A percentile compares a stretch with the other conserved stretches of the same genome.
These are phyloP conservation scores for Yamadazyma sp. DNA, from an alignment of 805 yeast species.

Conservation along the genomic window DNA sequence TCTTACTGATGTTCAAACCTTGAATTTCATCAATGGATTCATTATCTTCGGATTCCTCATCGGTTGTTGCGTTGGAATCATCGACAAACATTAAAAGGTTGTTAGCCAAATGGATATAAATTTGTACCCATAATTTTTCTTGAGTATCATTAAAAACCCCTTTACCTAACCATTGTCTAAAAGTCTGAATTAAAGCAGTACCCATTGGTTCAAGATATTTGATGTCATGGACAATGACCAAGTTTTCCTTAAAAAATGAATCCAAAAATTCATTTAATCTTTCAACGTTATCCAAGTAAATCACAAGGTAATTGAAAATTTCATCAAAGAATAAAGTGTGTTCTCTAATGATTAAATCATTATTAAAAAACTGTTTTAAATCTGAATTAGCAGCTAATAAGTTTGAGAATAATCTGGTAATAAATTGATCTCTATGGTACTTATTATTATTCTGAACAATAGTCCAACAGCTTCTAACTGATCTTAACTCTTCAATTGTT, in stretches of 20 bases:
- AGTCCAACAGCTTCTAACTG: conserved; percentile 33
- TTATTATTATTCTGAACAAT: conserved; percentile 25
- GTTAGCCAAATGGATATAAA: conserved; percentile 40
- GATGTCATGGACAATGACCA: conserved; percentile 20
- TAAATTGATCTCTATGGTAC: conserved; percentile 29
- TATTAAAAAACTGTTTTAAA: conserved; percentile 20
- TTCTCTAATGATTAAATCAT: conserved; percentile 19
- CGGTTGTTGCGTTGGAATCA: conserved; percentile 14
- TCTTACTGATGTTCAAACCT: conserved; percentile 24
- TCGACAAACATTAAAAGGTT: conserved; percentile 26
- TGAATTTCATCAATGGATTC: conserved; percentile 20
- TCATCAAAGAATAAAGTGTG: conserved; percentile 37
- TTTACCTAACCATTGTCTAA: conserved; percentile 32
- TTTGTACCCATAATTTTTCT: conserved; percentile 39
- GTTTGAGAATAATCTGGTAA: conserved; percentile 29
- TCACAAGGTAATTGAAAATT: conserved; percentile 28
- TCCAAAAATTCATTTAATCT: conserved; percentile 31
- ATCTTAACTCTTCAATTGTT: conserved; percentile 9
- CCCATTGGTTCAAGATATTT: conserved; percentile 43
- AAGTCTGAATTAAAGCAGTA: conserved; percentile 33
- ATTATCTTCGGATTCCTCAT: conserved; percentile 8
- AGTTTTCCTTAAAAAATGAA: conserved; percentile 31
- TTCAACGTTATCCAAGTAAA: conserved; percentile 27
- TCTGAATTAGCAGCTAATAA: conserved; percentile 29
- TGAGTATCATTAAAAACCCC: conserved; percentile 26